Conservation (phyloP, 1,284 basidiomycete species). For the Microbotryomycetes sp. region DNA sequence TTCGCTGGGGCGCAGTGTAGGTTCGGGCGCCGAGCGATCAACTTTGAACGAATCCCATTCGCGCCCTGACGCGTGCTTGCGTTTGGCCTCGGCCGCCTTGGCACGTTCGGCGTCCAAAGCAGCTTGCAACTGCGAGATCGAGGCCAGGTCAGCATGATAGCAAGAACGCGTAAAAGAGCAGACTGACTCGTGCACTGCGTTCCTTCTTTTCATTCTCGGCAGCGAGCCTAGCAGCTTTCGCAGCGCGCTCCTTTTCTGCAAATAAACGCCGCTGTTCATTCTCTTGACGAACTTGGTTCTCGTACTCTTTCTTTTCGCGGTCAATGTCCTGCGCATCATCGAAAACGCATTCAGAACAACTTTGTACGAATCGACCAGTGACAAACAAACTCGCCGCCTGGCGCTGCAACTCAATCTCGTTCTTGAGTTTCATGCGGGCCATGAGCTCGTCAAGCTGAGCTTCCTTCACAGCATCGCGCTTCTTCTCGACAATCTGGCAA, state of each 20-base stretch:
- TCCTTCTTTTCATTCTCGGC: neutral
- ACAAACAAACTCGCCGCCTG: neutral
- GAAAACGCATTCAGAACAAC: neutral
- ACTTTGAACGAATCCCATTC: slow-evolving; percentile 32
- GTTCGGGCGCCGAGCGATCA: neutral
- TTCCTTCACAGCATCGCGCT: neutral
- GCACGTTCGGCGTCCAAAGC: slow-evolving; percentile 27
- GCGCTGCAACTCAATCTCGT: slow-evolving; percentile 9
- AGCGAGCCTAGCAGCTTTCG: neutral
- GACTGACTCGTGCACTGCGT: neutral
- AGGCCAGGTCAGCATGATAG: neutral
- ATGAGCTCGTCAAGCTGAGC: slow-evolving; percentile 30
- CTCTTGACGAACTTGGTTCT: neutral
- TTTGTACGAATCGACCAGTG: too few species aligned
- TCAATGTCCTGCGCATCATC: slow-evolving; percentile 1
- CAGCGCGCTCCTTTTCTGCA: neutral
- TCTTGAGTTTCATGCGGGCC: slow-evolving; percentile 29
- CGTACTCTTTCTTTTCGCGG: slow-evolving; percentile 3
- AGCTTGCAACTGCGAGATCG: slow-evolving; percentile 19
- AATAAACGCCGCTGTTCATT: neutral
- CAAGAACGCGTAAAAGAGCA: neutral
- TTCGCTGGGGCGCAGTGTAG: neutral
- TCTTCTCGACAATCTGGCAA: slow-evolving; percentile 16
- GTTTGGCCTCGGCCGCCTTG: slow-evolving; percentile 24
- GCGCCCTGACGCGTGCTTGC: slow-evolving; percentile 20